These are phyloP conservation scores for Musa acuminata DNA, from an alignment of 176 grass and related monocot species.

Conservation along the genomic window DNA sequence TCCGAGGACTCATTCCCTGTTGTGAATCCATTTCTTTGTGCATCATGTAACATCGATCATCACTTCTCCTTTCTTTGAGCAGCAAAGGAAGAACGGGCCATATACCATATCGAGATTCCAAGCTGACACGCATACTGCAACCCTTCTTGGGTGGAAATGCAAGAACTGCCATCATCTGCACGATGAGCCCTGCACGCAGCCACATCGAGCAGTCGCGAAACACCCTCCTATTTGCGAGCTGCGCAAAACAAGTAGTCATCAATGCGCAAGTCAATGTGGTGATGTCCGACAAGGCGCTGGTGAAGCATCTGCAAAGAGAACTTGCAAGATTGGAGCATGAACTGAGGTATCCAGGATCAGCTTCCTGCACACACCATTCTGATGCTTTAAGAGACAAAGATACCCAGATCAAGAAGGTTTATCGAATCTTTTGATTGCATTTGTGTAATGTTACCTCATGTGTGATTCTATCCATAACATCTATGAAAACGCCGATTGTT, in stretches of 20 bases:
- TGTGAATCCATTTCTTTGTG: not conserved
- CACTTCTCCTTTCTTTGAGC: slow-evolving; percentile 5
- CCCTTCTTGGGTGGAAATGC: slow-evolving; percentile 75
- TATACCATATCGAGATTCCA: slow-evolving; percentile 85
- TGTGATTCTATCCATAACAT: no score
- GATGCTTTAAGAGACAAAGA: slow-evolving; percentile 72
- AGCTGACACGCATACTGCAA: slow-evolving; percentile 84
- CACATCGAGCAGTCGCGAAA: slow-evolving; percentile 86
- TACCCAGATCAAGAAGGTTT: slow-evolving; percentile 63
- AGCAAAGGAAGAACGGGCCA: slow-evolving; percentile 79
- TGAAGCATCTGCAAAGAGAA: slow-evolving; percentile 81
- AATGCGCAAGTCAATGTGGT: slow-evolving; percentile 76
- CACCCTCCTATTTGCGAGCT: slow-evolving; percentile 78
- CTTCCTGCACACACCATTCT: slow-evolving; percentile 28
- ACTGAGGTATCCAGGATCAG: slow-evolving; percentile 44
- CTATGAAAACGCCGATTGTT: not conserved
- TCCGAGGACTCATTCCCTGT: not conserved
- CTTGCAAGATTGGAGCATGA: slow-evolving; percentile 59
- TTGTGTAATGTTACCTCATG: no score
- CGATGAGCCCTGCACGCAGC: slow-evolving; percentile 70
- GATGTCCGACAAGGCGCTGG: slow-evolving; percentile 81
- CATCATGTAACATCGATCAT: not conserved
- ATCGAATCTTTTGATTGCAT: not conserved
- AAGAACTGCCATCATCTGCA: slow-evolving; percentile 84
- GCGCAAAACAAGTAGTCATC: slow-evolving; percentile 65